A percentile compares a stretch with the other conserved stretches of the same genome.
phyloP scores from a whole-genome alignment of 2,329 filamentous ascomycete species.

The Pseudogymnoascus sp. region DNA sequence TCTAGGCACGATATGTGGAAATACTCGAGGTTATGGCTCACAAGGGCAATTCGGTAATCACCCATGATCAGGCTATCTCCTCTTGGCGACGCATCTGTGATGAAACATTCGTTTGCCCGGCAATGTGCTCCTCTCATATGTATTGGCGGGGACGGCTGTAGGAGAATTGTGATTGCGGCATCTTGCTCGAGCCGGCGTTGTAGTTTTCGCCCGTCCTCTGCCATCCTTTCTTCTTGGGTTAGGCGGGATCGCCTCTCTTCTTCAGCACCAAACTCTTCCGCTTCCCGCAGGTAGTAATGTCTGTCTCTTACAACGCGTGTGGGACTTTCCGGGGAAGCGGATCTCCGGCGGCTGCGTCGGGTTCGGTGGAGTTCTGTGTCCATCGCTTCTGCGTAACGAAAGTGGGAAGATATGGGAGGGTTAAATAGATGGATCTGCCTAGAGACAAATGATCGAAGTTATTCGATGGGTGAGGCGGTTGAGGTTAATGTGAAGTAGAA shows the following conservation, averaged over 20 bases:
- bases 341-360: not conserved
- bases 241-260: not conserved
- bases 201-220: not conserved
- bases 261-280: not conserved
- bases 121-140: not conserved
- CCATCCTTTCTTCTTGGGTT: not conserved
- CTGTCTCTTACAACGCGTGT: not conserved
- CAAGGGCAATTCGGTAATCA: not conserved
- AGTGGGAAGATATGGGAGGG: not conserved
- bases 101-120: not conserved
- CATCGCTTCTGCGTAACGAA: not conserved
- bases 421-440: too few species aligned
- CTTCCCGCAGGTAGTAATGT: not conserved
- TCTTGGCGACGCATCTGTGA: not conserved
- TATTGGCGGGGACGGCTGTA: not conserved
- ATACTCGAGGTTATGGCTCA: not conserved
- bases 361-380: not conserved
- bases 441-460: not conserved
- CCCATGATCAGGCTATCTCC: not conserved
- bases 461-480: too few species aligned
- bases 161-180: not conserved
- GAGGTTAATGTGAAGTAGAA: too few species aligned
- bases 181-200: not conserved
- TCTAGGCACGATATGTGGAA: not conserved
- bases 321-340: not conserved